A percentile compares a stretch with the other conserved stretches of the same genome.
phyloP scores from a whole-genome alignment of 2,329 filamentous ascomycete genomes.

The Cladophialophora chaetospira region DNA sequence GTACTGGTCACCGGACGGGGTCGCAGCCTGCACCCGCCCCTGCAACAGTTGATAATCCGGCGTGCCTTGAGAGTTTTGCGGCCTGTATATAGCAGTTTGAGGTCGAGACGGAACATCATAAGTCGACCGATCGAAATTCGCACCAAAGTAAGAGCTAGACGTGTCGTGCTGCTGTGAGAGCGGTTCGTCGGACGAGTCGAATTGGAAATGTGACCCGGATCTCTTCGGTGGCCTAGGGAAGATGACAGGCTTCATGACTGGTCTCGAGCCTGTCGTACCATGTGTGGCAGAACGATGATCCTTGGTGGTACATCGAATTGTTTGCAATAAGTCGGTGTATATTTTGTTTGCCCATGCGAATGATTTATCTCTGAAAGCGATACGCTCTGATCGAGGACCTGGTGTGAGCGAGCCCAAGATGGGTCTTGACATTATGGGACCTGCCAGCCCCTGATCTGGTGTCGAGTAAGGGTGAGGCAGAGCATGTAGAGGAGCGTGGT shows the following conservation, averaged over 20 bases:
- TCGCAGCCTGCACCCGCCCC: background rate
- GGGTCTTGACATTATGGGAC: constrained; percentile 12
- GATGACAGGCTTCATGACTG: constrained; percentile 55
- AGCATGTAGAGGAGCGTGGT: constrained; percentile 10
- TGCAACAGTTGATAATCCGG: constrained; percentile 4
- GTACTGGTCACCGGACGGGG: constrained; percentile 9
- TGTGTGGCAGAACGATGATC: constrained; percentile 44
- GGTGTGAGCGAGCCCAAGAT: constrained; percentile 21
- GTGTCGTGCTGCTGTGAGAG: constrained; percentile 34
- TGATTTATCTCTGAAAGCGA: constrained; percentile 66
- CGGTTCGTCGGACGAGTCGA: constrained; percentile 31
- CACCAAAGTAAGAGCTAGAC: constrained; percentile 41
- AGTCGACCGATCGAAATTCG: constrained; percentile 24
- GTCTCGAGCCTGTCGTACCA: constrained; percentile 43
- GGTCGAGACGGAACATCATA: constrained; percentile 28
- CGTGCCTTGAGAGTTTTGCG: constrained; percentile 11
- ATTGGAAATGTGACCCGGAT: constrained; percentile 54
- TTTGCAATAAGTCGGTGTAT: constrained; percentile 70
- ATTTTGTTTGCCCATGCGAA: constrained; percentile 70
- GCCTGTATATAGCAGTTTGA: constrained; percentile 29
- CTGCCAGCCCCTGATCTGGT: constrained; percentile 10
- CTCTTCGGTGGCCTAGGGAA: constrained; percentile 64
- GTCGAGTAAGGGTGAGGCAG: constrained; percentile 17
- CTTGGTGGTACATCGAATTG: constrained; percentile 55
- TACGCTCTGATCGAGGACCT: constrained; percentile 27